Conservation (phyloP, 345 rosid species). For the Rhodamnia argentea region DNA sequence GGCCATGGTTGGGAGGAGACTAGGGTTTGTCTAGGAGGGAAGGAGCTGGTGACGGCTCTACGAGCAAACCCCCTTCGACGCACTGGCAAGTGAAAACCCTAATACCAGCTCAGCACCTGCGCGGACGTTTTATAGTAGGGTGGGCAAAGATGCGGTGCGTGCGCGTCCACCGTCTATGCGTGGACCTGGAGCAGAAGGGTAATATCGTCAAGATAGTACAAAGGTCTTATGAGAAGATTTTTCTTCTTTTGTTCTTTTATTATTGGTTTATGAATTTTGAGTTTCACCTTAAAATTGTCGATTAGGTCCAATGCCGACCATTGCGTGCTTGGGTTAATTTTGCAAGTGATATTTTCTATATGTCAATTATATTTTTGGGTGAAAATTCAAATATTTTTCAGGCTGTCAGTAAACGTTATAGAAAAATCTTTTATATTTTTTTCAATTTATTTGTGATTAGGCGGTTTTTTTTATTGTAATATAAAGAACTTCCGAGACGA, state of each 20-base stretch:
- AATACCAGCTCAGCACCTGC: background rate
- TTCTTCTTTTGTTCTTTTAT: background rate
- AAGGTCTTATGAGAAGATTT: background rate
- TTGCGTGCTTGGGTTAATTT: too few relatives aligned
- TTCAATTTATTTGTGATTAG: background rate
- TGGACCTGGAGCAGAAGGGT: background rate
- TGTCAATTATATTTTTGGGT: too few relatives aligned
- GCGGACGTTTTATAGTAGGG: background rate
- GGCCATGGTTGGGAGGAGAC: slow-evolving; percentile 16
- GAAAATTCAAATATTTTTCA: too few relatives aligned
- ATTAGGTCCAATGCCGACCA: too few relatives aligned
- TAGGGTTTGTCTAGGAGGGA: background rate
- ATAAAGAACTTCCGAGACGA: background rate
- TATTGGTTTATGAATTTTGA: too few relatives aligned
- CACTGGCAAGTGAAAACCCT: background rate
- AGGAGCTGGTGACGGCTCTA: background rate
- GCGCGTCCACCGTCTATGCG: background rate
- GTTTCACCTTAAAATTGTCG: too few relatives aligned
- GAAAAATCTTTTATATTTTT: background rate
- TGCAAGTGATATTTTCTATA: too few relatives aligned
- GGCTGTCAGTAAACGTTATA: too few relatives aligned
- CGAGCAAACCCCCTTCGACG: background rate
- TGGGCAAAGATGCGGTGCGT: background rate
- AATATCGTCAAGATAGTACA: background rate
- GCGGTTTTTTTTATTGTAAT: background rate